phyloP scores from a whole-genome alignment of 129 eudicot species.

The Solidago caesia region DNA sequence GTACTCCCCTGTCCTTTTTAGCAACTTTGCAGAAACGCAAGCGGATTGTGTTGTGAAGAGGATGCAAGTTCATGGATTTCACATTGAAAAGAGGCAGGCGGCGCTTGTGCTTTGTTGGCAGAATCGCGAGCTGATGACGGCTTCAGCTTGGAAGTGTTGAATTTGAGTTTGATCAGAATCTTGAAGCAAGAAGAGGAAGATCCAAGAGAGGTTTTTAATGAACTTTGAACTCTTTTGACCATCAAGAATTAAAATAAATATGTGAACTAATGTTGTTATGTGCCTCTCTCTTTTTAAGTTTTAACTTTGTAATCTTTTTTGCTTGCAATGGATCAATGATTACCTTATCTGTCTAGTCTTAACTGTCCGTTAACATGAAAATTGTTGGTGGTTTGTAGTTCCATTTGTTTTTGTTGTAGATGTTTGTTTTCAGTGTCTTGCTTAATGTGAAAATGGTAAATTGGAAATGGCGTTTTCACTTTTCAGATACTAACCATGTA shows the following conservation, averaged over 20 bases:
- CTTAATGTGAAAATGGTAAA: not conserved
- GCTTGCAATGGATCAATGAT: slow-evolving; percentile 25
- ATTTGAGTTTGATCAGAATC: slow-evolving; percentile 9
- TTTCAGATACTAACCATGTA: no score
- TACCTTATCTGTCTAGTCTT: slow-evolving; percentile 21
- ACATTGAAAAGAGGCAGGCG: slow-evolving; percentile 50
- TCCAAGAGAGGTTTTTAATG: slow-evolving; percentile 35
- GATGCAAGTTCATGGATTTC: slow-evolving; percentile 56
- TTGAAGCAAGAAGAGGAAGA: slow-evolving; percentile 30
- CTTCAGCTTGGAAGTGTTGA: slow-evolving; percentile 70
- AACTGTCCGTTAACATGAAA: slow-evolving; percentile 21
- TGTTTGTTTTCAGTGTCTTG: slow-evolving; percentile 5
- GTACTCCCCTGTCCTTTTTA: slow-evolving; percentile 40
- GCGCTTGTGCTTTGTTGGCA: slow-evolving; percentile 68
- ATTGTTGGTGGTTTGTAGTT: slow-evolving; percentile 8
- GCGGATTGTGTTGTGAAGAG: slow-evolving; percentile 56
- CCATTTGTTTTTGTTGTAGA: slow-evolving; percentile 2
- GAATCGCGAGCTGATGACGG: slow-evolving; percentile 50
- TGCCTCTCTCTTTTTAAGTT: slow-evolving; percentile 33
- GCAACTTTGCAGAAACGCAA: slow-evolving; percentile 57
- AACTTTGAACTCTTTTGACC: slow-evolving; percentile 33
- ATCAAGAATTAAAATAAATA: slow-evolving; percentile 32
- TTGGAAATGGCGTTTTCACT: no score
- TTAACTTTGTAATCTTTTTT: slow-evolving; percentile 41
- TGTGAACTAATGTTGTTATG: slow-evolving; percentile 34